Base-by-base conservation (phyloP, 441 rosid species). In the Aleurites moluccanus region DNA sequence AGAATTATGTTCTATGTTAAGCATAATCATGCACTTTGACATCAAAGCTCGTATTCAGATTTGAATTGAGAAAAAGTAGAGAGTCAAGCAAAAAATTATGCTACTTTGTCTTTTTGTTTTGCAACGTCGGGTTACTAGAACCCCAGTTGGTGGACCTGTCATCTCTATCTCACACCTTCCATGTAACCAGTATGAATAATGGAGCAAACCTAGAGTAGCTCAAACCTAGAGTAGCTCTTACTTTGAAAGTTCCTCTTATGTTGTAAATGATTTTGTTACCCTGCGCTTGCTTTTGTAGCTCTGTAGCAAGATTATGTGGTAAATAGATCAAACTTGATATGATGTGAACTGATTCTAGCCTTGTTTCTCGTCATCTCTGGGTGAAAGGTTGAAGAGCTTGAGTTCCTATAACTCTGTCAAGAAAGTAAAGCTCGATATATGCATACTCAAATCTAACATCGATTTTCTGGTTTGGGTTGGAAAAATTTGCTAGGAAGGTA, bases 121-220 rank as follows among this genome's bases (percentile, higher is more conserved):
- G 85, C 97, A 92, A 72, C 67, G 83, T 63, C 82, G 86, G 66
- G 83, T 79, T 47, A 90, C 82, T 45, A 94, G 78, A 27, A 81
- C 83, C 23, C 99, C 99, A 1, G 81, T 79, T 35, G 97, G 99
- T 28, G 97, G 99, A 77, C 93, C 84, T 2, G 88, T 82, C 89
- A 89, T 79, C 68, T 80, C 80, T 35, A 91, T 74, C 76, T 82
- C 91, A 80, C 99, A 94, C 78, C 87, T 85, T 27, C 88, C 86
- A 52, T 91, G 94, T 67, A 92, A 74, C 94, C 89, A 81, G 84
- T 90, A 90, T 61, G 93, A 85, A 81, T 84, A 88, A 80, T 80
- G 97, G 64, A 94, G 69, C 45, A 86, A 61, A 69, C 99, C 99
- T 40, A 94, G 53, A 56, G n/a, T n/a, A n/a, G n/a, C n/a, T n/a